Conservation (phyloP, 352 stramenopile species). For the Globisporangium parvum region DNA sequence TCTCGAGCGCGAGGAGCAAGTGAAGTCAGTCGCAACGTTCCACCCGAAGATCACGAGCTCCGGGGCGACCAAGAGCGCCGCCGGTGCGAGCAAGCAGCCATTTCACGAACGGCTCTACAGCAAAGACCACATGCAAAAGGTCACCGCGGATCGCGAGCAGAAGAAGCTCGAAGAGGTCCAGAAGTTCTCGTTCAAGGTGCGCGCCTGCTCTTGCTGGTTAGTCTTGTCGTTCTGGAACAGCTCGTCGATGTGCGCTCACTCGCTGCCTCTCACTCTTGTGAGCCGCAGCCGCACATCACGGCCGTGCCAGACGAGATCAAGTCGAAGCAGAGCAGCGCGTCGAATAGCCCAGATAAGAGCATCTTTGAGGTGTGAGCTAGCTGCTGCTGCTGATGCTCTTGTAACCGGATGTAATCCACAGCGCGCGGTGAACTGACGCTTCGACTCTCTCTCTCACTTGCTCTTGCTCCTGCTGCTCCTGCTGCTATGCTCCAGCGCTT, state of each 20-base stretch:
- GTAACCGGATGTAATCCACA: constrained; percentile 8
- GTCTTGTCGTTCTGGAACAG: too few relatives aligned
- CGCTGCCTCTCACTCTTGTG: constrained; percentile 4
- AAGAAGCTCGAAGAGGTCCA: constrained; percentile 68
- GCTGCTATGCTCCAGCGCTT: constrained; percentile 45
- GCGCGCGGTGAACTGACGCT: constrained; percentile 14
- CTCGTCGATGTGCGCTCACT: constrained; percentile 10
- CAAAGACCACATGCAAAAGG: constrained; percentile 69
- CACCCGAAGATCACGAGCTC: constrained; percentile 46
- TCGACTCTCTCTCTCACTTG: not conserved
- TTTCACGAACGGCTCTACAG: constrained; percentile 76
- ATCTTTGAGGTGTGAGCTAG: constrained; percentile 67
- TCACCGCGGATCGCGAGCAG: constrained; percentile 60
- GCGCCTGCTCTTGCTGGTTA: too few relatives aligned
- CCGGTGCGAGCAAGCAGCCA: constrained; percentile 30
- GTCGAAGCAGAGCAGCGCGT: constrained; percentile 48
- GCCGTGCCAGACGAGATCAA: constrained; percentile 49
- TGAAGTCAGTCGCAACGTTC: constrained; percentile 52
- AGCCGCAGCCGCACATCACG: constrained; percentile 47
- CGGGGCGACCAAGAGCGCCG: constrained; percentile 4
- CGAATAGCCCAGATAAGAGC: constrained; percentile 46
- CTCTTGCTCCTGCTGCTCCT: not conserved
- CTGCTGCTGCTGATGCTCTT: not conserved
- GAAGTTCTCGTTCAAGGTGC: constrained; percentile 73
- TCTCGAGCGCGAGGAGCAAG: constrained; percentile 58